Conservation (phyloP, 75 land plant genomes). For the Isoetes taiwanensis region DNA sequence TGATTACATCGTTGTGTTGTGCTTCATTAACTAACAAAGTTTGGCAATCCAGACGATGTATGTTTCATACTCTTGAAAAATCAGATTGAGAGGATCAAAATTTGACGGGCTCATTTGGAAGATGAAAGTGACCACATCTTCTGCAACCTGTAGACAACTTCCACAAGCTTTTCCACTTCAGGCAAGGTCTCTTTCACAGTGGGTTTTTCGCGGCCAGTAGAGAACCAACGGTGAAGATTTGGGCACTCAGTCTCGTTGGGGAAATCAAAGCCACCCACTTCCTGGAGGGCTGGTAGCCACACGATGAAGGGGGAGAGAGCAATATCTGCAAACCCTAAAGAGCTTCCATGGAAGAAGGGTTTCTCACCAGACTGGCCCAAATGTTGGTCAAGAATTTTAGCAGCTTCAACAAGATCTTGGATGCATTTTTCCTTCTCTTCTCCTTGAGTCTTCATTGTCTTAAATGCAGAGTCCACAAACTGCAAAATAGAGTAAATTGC, state of each 20-base stretch:
- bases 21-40: no score
- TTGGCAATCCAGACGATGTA: no score
- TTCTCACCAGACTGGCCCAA: neutral
- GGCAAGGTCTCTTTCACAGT: neutral
- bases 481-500: neutral
- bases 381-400: neutral
- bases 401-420: neutral
- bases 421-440: neutral
- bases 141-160: neutral
- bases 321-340: neutral
- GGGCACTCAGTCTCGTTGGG: neutral
- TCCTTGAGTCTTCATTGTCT: neutral
- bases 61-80: no score
- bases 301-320: neutral
- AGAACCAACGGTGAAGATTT: neutral
- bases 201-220: no score
- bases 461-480: neutral
- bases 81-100: no score
- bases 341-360: neutral
- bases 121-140: no score
- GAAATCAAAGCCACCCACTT: neutral
- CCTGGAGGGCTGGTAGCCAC: neutral
- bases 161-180: neutral
- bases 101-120: no score
- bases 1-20: no score